A percentile compares a stretch with the other conserved stretches of the same genome.
These are phyloP conservation scores for Crithidia expoeki DNA, from an alignment of 208 protist species.

Conservation along the genomic window DNA sequence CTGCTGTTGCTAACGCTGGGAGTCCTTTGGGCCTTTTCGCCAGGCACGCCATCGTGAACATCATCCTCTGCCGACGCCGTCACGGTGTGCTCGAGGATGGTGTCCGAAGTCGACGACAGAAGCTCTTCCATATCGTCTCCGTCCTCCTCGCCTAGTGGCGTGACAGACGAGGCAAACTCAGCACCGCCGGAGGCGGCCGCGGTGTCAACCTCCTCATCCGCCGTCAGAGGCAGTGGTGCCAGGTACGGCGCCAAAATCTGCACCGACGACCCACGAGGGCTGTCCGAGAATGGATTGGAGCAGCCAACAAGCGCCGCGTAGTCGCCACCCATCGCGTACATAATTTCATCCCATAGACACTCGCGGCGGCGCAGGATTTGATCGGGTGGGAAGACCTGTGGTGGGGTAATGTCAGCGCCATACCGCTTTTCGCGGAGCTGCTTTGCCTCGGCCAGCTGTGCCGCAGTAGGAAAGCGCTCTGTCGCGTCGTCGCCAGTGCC, in stretches of 20 bases:
- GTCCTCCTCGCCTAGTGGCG: conserved; percentile 17
- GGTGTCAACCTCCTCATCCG: conserved; percentile 17
- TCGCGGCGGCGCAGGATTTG: conserved; percentile 75
- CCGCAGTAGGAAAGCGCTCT: conserved; percentile 67
- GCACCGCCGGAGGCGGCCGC: conserved; percentile 1
- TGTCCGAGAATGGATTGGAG: conserved; percentile 77
- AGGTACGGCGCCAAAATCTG: conserved; percentile 46
- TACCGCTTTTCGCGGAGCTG: conserved; percentile 55
- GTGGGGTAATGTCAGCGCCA: conserved; percentile 62
- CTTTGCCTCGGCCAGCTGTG: conserved; percentile 53
- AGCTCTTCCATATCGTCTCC: conserved; percentile 3
- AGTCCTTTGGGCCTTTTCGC: not conserved
- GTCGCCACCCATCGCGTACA: conserved; percentile 82
- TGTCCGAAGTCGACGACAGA: not conserved
- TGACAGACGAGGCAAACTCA: conserved; percentile 1
- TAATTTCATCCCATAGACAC: conserved; percentile 86
- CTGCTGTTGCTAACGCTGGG: not conserved
- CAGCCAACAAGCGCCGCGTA: conserved; percentile 74
- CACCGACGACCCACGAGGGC: conserved; percentile 39
- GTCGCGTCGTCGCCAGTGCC: conserved; percentile 28
- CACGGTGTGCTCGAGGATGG: conserved; percentile 18
- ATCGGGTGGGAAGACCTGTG: conserved; percentile 82
- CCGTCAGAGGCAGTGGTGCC: conserved; percentile 23
- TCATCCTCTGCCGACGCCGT: not conserved
- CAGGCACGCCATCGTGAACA: conserved; percentile 3